These are phyloP conservation scores for Chlamydomonas schloesseri DNA, from an alignment of 139 green algal species.

Conservation along the genomic window DNA sequence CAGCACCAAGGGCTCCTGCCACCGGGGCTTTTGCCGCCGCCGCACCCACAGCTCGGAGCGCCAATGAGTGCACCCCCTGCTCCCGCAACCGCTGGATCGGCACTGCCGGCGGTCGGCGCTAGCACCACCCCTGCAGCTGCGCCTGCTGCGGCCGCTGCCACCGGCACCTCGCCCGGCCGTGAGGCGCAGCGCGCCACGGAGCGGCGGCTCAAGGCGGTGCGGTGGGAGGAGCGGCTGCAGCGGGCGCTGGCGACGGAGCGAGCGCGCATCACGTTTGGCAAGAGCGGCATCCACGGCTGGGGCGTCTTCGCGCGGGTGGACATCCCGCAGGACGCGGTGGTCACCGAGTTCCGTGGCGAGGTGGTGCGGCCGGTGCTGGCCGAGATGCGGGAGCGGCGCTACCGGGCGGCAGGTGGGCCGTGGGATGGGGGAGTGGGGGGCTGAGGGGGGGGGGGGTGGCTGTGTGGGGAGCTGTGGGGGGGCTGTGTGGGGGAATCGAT, in stretches of 20 bases:
- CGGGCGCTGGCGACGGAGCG: conserved; percentile 56
- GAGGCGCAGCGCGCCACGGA: neutral
- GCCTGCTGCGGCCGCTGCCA: no score
- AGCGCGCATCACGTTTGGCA: conserved; percentile 85
- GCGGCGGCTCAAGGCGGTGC: conserved; percentile 49
- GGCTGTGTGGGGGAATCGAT: neutral
- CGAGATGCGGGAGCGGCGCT: conserved; percentile 79
- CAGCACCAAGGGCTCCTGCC: no score
- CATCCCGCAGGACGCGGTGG: conserved; percentile 84
- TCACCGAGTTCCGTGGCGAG: conserved; percentile 93
- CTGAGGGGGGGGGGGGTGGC: neutral
- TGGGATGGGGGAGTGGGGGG: neutral
- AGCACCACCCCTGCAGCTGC: no score
- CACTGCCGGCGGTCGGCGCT: no score
- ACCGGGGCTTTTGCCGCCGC: no score
- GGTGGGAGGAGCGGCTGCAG: conserved; percentile 61
- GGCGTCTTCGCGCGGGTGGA: conserved; percentile 82
- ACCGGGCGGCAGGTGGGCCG: conserved; percentile 61
- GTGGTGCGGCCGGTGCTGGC: conserved; percentile 73
- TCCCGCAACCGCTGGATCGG: no score
- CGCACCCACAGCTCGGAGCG: no score
- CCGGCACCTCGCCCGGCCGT: no score
- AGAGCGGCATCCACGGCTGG: conserved; percentile 91
- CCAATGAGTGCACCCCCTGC: no score
- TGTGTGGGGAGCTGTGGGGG: no score